Evolutionary conservation across 106 monocot species (phyloP), one percentile per base, ranked within the genome.

Genomic region (Phalaenopsis equestris): DNA sequence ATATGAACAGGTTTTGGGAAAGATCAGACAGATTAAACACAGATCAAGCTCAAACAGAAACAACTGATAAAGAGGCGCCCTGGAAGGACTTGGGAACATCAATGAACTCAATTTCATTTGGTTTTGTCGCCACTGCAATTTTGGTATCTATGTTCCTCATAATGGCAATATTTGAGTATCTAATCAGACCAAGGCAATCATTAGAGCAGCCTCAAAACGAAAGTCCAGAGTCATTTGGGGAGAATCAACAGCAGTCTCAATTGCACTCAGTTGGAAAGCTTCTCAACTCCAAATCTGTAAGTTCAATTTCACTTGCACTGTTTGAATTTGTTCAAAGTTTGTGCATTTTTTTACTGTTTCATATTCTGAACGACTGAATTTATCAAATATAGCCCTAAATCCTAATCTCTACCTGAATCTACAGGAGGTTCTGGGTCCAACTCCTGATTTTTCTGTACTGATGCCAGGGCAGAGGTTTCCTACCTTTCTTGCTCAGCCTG

Each of bases 111-210:
- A 89, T 96, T 48, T 96, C 95, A 0, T 93, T 96, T 37, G 93
- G 95, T 41, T 96, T 96, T 68, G 91, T 93, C 14, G 95, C 95
- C 30, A 96, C 95, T 0, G 93, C 95, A 38, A 90, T 96, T 46
- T 78, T 96, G 80, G 82, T 96, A 67, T 89, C 89, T 0, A 93
- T 96, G 93, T 96, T 96, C 89, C 89, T 96, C 75, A 80, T 96
- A 76, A 96, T 96, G 95, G 95, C 95, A 21, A 91, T 96, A 24
- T 91, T 95, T 18, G 95, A 95, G 77, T 91, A 88, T 67, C 80
- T 95, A n/a, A 77, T 93, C 58, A 86, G 89, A 68, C 86, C 85
- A 15, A 86, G 85, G 58, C 30, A 87, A 36, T 78, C 87, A 41
- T 19, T 68, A 14, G 78, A 79, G 2, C 75, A 67, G 19, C 43